These are phyloP conservation scores for Rachicladosporium sp. DNA, from an alignment of 2,329 filamentous ascomycete genomes.

Conservation along the genomic window DNA sequence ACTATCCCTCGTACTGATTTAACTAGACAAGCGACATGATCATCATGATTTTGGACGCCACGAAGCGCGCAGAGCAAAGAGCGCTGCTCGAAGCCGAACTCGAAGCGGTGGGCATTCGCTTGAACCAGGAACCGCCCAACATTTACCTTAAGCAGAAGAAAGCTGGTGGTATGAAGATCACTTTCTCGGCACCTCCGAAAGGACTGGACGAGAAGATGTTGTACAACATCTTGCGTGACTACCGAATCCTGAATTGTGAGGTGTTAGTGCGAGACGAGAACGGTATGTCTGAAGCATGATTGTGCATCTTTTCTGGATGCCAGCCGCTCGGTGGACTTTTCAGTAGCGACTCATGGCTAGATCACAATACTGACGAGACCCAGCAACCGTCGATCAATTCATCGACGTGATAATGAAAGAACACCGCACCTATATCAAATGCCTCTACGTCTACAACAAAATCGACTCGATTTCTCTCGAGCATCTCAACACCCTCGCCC, in stretches of 20 bases:
- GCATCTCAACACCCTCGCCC: slow-evolving; percentile 80
- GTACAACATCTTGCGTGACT: slow-evolving; percentile 93
- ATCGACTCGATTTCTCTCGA: slow-evolving; percentile 91
- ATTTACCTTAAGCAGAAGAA: slow-evolving; percentile 96
- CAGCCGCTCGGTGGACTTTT: no score
- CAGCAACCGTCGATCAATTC: slow-evolving; percentile 89
- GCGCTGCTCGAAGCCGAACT: slow-evolving; percentile 81
- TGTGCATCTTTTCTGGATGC: no score
- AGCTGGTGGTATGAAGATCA: slow-evolving; percentile 97
- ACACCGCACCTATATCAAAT: slow-evolving; percentile 91
- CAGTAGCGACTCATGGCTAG: neutral
- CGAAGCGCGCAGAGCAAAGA: slow-evolving; percentile 88
- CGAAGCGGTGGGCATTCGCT: slow-evolving; percentile 84
- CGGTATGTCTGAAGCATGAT: slow-evolving; percentile 28
- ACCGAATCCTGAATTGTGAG: slow-evolving; percentile 97
- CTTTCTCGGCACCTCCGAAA: slow-evolving; percentile 81
- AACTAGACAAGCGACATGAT: slow-evolving; percentile 78
- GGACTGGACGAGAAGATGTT: slow-evolving; percentile 94
- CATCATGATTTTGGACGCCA: slow-evolving; percentile 92
- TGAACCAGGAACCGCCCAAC: slow-evolving; percentile 91
- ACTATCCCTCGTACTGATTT: slow-evolving; percentile 1
- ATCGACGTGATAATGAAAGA: slow-evolving; percentile 99
- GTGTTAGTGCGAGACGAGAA: slow-evolving; percentile 91
- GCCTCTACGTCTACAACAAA: slow-evolving; percentile 98
- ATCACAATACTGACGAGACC: slow-evolving; percentile 4